Conservation (phyloP, 2,329 filamentous ascomycete genomes). For the Didymellaceae sp. region DNA sequence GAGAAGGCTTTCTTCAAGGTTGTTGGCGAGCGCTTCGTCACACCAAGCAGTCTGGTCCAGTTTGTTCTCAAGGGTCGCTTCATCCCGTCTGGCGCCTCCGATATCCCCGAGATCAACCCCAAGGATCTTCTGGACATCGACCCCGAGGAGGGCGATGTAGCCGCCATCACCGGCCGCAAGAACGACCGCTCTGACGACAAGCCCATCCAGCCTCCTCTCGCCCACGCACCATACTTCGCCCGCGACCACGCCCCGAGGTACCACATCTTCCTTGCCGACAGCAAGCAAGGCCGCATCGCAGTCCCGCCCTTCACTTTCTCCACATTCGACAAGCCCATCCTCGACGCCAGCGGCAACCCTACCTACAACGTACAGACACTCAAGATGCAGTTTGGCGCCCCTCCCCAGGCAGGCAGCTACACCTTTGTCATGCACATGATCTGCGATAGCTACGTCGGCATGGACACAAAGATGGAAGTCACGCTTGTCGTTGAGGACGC, state of each 20-base stretch:
- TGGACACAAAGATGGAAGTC: constrained; percentile 91
- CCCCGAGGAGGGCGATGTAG: constrained; percentile 88
- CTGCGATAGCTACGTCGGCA: constrained; percentile 93
- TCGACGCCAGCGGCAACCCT: constrained; percentile 79
- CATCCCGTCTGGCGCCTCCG: constrained; percentile 80
- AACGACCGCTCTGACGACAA: constrained; percentile 70
- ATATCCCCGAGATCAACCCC: constrained; percentile 76
- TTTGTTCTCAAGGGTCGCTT: constrained; percentile 95
- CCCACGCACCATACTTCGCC: constrained; percentile 87
- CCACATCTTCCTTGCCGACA: constrained; percentile 94
- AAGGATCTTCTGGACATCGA: constrained; percentile 89
- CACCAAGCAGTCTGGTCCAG: constrained; percentile 88
- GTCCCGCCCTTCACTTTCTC: constrained; percentile 97
- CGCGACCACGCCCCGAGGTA: constrained; percentile 89
- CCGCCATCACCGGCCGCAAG: constrained; percentile 78
- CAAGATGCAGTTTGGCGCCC: constrained; percentile 96
- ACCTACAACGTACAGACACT: constrained; percentile 96
- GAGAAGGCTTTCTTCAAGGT: constrained; percentile 99
- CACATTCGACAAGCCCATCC: constrained; percentile 87
- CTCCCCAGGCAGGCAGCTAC: constrained; percentile 89
- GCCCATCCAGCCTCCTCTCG: constrained; percentile 79
- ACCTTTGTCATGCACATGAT: constrained; percentile 93
- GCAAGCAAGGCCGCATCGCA: constrained; percentile 92
- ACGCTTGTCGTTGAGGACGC: constrained; percentile 88
- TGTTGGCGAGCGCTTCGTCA: constrained; percentile 89